Evolutionary conservation across 129 eudicot genomes (phyloP).

Genomic region (Saposhnikovia divaricata): DNA sequence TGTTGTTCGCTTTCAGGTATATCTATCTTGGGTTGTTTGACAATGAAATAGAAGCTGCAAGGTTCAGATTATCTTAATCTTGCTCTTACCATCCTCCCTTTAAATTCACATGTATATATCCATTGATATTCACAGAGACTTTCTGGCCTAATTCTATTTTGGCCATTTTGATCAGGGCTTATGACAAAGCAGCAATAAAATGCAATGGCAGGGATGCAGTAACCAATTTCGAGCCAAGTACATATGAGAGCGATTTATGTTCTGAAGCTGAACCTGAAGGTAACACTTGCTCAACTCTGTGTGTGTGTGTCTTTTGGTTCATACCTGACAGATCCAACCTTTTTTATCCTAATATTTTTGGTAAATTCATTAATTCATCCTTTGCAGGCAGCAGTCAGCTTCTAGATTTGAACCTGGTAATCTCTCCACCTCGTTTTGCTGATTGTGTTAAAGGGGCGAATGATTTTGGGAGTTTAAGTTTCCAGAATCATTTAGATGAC

Average conservation of each 20-base stretch:
- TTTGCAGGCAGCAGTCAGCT: constrained; percentile 19
- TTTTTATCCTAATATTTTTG: not conserved
- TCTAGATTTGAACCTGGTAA: constrained; percentile 48
- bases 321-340: not conserved
- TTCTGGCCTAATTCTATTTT: not conserved
- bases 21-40: constrained; percentile 88
- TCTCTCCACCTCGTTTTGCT: constrained; percentile 31
- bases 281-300: not conserved
- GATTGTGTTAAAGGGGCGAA: constrained; percentile 14
- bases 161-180: constrained; percentile 29
- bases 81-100: not conserved
- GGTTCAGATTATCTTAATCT: constrained; percentile 26
- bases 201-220: constrained; percentile 55
- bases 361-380: not conserved
- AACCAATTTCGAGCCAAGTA: constrained; percentile 44
- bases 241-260: constrained; percentile 26
- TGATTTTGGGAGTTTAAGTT: constrained; percentile 22
- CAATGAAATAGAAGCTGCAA: constrained; percentile 89
- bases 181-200: constrained; percentile 55
- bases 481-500: constrained; percentile 19
- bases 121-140: not conserved
- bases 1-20: constrained; percentile 32
- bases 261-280: constrained; percentile 31
- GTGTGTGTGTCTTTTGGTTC: not conserved
- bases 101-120: not conserved